phyloP scores from a whole-genome alignment of 202 grass and related monocot genomes.

The Brachypodium distachyon region DNA sequence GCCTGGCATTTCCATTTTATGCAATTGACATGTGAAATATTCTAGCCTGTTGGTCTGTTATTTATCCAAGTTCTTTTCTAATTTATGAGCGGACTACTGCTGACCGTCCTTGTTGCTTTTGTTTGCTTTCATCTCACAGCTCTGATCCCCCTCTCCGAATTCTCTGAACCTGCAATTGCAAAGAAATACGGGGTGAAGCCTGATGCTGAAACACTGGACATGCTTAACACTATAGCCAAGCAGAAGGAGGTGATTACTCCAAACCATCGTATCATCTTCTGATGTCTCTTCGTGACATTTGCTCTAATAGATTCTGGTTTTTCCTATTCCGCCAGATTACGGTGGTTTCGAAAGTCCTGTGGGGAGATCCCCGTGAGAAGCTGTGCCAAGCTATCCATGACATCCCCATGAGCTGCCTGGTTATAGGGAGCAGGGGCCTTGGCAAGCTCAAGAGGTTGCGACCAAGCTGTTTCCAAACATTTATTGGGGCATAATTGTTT shows the following conservation, averaged over 20 bases:
- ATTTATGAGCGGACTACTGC: neutral
- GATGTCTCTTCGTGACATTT: neutral
- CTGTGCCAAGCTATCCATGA: conserved; percentile 61
- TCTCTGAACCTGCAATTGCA: conserved; percentile 33
- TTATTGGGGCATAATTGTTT: neutral
- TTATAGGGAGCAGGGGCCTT: conserved; percentile 91
- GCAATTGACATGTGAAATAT: neutral
- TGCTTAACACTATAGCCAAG: conserved; percentile 56
- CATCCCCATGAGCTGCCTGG: conserved; percentile 59
- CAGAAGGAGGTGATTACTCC: conserved; percentile 54
- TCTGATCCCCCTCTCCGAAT: conserved; percentile 65
- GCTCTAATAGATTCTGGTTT: neutral
- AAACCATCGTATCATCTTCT: neutral
- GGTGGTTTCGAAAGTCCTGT: conserved; percentile 62
- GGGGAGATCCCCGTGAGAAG: conserved; percentile 78
- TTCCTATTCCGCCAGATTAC: conserved; percentile 18
- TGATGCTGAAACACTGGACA: conserved; percentile 75
- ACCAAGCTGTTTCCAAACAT: neutral
- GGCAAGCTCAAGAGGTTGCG: conserved; percentile 80
- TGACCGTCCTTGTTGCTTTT: neutral
- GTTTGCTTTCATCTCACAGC: conserved; percentile 31
- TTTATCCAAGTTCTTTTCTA: neutral
- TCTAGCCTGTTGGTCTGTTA: neutral
- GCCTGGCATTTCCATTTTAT: neutral
- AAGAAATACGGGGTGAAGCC: conserved; percentile 86